These are phyloP conservation scores for Alternaria gansuensis DNA, from an alignment of 2,329 filamentous ascomycete genomes.

Conservation along the genomic window DNA sequence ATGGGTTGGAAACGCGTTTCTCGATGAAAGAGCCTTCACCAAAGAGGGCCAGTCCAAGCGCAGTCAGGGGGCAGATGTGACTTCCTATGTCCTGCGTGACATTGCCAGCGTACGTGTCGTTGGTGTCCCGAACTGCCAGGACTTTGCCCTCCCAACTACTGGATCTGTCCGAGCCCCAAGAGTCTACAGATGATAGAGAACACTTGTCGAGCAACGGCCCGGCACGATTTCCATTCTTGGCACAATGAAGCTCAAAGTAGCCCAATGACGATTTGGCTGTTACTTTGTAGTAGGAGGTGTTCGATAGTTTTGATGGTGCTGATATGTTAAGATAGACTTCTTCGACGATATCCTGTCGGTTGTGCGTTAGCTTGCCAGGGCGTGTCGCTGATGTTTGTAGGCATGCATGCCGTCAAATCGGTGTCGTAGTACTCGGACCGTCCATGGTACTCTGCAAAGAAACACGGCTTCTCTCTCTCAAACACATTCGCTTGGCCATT, in stretches of 20 bases:
- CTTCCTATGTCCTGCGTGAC: neutral
- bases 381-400: neutral
- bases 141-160: neutral
- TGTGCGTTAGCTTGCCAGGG: slow-evolving; percentile 9
- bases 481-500: slow-evolving; percentile 2
- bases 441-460: slow-evolving; percentile 4
- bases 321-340: neutral
- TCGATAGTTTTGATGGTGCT: neutral
- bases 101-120: neutral
- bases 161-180: neutral
- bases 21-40: slow-evolving; percentile 8
- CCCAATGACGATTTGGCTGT: slow-evolving; percentile 4
- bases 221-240: slow-evolving; percentile 3
- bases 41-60: slow-evolving; percentile 4
- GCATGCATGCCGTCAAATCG: slow-evolving; percentile 5
- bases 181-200: neutral
- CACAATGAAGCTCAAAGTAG: slow-evolving; percentile 11
- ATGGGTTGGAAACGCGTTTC: neutral
- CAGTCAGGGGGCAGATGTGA: neutral
- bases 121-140: neutral
- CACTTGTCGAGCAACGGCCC: neutral
- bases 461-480: slow-evolving; percentile 2
- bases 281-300: neutral
- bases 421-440: too few relatives aligned
- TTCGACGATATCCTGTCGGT: slow-evolving; percentile 6